Conservation (phyloP, 805 yeast genomes). For the Pachysolen tannophilus region DNA sequence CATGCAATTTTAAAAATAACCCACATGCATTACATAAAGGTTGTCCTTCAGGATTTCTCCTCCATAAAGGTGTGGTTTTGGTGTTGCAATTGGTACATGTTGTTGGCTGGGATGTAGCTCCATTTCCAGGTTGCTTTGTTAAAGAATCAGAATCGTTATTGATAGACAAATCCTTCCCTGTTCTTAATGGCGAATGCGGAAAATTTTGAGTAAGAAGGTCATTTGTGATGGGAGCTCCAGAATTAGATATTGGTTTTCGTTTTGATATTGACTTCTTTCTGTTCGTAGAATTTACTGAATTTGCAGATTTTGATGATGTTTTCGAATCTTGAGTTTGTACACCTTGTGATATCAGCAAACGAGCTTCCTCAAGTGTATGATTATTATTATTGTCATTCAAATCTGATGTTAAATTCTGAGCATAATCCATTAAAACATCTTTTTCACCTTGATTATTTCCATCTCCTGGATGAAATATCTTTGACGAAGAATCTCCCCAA, state of each 20-base stretch:
- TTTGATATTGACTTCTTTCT: no score
- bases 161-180: neutral
- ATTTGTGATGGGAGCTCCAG: no score
- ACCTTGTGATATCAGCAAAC: neutral
- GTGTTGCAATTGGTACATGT: slow-evolving; percentile 88
- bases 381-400: neutral
- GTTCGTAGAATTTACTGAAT: no score
- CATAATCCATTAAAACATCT: slow-evolving; percentile 4
- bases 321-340: neutral
- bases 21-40: slow-evolving; percentile 98
- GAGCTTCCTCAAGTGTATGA: neutral
- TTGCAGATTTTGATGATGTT: neutral
- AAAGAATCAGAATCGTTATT: no score
- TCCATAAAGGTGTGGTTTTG: slow-evolving; percentile 89
- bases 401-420: slow-evolving; percentile 1
- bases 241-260: no score
- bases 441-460: no score
- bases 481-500: no score
- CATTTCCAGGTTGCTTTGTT: no score
- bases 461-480: no score
- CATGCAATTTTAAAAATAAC: slow-evolving; percentile 82
- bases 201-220: no score
- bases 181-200: no score
- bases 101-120: slow-evolving; percentile 20
- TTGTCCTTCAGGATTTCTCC: slow-evolving; percentile 86